These are phyloP conservation scores for Posidonia australis DNA, from an alignment of 106 monocot genomes.

Conservation along the genomic window DNA sequence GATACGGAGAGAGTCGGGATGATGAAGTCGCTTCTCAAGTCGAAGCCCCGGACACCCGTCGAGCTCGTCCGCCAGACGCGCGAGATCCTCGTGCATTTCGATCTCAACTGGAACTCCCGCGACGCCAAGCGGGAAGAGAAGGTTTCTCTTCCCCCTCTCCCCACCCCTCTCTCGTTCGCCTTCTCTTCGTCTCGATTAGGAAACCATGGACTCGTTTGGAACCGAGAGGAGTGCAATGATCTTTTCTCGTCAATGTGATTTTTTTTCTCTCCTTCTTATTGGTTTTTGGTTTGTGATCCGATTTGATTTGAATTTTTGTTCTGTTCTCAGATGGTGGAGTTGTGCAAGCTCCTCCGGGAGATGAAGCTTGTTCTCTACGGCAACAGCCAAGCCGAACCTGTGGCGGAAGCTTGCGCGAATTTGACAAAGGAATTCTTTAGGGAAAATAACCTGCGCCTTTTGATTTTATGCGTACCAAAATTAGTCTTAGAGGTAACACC, in stretches of 20 bases:
- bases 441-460: conserved; percentile 48
- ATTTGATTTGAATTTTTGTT: too few species aligned
- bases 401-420: conserved; percentile 57
- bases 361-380: conserved; percentile 78
- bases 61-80: conserved; percentile 57
- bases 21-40: conserved; percentile 45
- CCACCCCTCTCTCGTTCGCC: too few species aligned
- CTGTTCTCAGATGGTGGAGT: conserved; percentile 48
- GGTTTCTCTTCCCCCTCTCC: conserved; percentile 14
- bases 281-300: not conserved
- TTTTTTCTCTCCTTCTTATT: not conserved
- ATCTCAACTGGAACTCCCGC: conserved; percentile 18
- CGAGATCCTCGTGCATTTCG: conserved; percentile 43
- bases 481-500: conserved; percentile 60
- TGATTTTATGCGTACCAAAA: conserved; percentile 62
- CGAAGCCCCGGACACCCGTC: conserved; percentile 62
- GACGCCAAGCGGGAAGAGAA: conserved; percentile 60
- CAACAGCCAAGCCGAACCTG: conserved; percentile 51
- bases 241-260: not conserved
- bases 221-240: not conserved
- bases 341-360: conserved; percentile 58
- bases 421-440: conserved; percentile 75
- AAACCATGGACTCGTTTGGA: too few species aligned
- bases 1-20: not conserved
- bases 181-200: too few species aligned